These are phyloP conservation scores for Lycium ferocissimum DNA, from an alignment of 257 asterid genomes.

Conservation along the genomic window DNA sequence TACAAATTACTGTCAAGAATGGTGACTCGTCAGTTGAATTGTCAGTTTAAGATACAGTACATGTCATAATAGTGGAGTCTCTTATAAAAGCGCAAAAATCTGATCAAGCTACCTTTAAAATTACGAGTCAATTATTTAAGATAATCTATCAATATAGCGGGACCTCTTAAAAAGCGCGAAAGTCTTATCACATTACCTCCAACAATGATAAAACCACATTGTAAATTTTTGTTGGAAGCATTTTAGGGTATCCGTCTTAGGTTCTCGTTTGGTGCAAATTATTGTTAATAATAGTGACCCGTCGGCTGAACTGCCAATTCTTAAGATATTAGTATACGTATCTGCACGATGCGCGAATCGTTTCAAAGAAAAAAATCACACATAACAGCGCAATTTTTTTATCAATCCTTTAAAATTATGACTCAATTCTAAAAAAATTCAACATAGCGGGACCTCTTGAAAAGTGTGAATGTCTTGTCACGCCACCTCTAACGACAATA, in stretches of 20 bases:
- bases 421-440: not conserved
- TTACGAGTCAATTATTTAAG: no score
- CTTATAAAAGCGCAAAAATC: not conserved
- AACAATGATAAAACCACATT: no score
- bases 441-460: not conserved
- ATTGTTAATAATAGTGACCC: not conserved
- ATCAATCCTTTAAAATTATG: not conserved
- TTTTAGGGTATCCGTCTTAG: no score
- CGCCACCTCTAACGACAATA: no score
- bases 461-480: no score
- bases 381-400: not conserved
- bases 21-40: not conserved
- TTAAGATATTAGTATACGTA: not conserved
- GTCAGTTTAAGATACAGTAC: not conserved
- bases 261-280: not conserved
- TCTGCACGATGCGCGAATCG: not conserved
- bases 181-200: no score
- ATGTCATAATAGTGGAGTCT: not conserved
- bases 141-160: not conserved
- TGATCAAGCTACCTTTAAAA: not conserved
- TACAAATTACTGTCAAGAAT: not conserved
- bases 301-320: not conserved
- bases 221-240: no score
- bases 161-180: not conserved
- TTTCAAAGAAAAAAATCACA: no score